Percentiles rank a stretch among this genome's conserved stretches.
Evolutionary conservation across 164 flowering plant species (phyloP).

Genomic region (Liquidambar formosana): DNA sequence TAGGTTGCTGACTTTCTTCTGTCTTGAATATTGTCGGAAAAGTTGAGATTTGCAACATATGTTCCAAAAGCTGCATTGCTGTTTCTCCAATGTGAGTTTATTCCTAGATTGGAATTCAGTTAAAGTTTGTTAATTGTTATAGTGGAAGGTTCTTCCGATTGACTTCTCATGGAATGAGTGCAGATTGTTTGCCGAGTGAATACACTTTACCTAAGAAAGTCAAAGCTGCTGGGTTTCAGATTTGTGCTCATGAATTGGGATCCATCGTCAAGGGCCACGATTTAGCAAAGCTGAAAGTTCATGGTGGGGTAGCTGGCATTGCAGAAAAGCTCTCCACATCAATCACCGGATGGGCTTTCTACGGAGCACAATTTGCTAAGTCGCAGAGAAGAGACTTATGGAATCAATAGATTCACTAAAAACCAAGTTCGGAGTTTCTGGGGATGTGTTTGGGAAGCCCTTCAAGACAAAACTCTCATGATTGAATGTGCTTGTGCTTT

Average conservation of each 20-base stretch:
- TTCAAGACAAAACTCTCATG: slow-evolving; percentile 92
- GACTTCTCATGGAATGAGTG: too few species aligned
- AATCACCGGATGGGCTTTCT: slow-evolving; percentile 47
- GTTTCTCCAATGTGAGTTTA: too few species aligned
- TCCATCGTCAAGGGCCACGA: slow-evolving; percentile 85
- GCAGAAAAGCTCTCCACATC: slow-evolving; percentile 74
- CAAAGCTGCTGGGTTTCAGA: slow-evolving; percentile 73
- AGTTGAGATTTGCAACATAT: too few species aligned
- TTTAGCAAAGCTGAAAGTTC: slow-evolving; percentile 65
- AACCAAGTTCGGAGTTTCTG: slow-evolving; percentile 62
- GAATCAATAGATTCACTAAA: slow-evolving; percentile 82
- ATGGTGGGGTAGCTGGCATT: slow-evolving; percentile 78
- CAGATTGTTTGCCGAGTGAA: slow-evolving; percentile 33
- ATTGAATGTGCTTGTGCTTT: slow-evolving; percentile 81
- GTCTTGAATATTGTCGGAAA: too few species aligned
- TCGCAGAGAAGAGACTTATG: slow-evolving; percentile 60
- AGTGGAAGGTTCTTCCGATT: too few species aligned
- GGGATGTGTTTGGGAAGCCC: slow-evolving; percentile 96
- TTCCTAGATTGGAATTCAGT: too few species aligned
- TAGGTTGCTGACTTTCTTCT: too few species aligned
- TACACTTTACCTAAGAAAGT: slow-evolving; percentile 76
- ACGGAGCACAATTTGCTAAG: slow-evolving; percentile 47
- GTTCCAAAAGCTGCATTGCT: too few species aligned
- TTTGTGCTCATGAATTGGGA: slow-evolving; percentile 84
- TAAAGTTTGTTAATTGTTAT: too few species aligned